These are phyloP conservation scores for Crassisporium funariophilum DNA, from an alignment of 768 basidiomycete genomes.

Conservation along the genomic window DNA sequence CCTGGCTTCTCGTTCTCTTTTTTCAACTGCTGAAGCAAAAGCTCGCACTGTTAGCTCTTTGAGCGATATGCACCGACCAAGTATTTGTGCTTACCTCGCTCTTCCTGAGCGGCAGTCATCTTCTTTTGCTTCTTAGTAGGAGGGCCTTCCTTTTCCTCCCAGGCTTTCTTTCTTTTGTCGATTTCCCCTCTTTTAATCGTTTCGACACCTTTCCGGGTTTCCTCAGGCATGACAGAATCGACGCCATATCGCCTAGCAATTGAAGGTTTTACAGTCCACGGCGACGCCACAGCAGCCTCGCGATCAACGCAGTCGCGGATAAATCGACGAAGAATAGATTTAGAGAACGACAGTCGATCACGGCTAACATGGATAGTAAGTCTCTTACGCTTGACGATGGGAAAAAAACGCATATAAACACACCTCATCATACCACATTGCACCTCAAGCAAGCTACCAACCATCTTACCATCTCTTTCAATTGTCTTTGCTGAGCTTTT, in stretches of 20 bases:
- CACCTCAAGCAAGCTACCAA: conserved; percentile 83
- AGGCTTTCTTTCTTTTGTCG: conserved; percentile 89
- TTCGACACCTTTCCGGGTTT: conserved; percentile 76
- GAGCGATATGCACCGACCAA: conserved; percentile 8
- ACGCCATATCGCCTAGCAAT: conserved; percentile 89
- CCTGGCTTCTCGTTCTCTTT: conserved; percentile 67
- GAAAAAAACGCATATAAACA: conserved; percentile 6
- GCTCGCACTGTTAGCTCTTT: conserved; percentile 24
- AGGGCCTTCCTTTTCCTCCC: conserved; percentile 86
- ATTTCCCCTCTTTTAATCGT: conserved; percentile 84
- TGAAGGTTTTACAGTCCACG: conserved; percentile 90
- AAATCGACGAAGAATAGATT: conserved; percentile 94
- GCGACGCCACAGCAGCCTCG: conserved; percentile 88
- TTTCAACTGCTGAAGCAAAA: conserved; percentile 48
- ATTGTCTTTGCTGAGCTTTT: conserved; percentile 55
- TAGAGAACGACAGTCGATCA: conserved; percentile 93
- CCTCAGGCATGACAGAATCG: conserved; percentile 83
- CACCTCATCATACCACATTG: conserved; percentile 82
- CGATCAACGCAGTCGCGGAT: conserved; percentile 95
- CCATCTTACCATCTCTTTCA: conserved; percentile 60
- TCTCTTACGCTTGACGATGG: not conserved
- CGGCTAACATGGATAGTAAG: conserved; percentile 54
- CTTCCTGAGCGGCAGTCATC: conserved; percentile 70
- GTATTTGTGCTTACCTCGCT: conserved; percentile 53
- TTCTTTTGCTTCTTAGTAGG: conserved; percentile 84